phyloP scores from a whole-genome alignment of 2,329 filamentous ascomycete genomes.

The Epicoccum nigrum region DNA sequence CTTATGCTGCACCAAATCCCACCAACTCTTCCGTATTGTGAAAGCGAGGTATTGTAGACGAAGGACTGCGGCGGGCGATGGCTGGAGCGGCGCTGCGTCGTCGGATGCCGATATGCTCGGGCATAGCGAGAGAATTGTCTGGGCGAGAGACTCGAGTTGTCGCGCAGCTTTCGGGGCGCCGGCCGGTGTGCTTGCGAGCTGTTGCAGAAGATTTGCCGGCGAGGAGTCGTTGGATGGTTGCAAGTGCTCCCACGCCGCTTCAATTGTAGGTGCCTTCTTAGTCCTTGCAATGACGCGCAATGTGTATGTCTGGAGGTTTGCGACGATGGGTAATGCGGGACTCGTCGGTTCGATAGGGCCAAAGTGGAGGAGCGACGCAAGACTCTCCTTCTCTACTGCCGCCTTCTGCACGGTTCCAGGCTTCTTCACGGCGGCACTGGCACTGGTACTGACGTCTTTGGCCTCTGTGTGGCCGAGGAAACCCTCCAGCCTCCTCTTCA shows the following conservation, averaged over 20 bases:
- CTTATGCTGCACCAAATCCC: slow-evolving; percentile 66
- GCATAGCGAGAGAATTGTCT: slow-evolving; percentile 68
- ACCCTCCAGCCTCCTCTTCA: slow-evolving; percentile 68
- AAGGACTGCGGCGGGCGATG: slow-evolving; percentile 64
- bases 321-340: slow-evolving; percentile 59
- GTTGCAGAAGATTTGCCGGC: slow-evolving; percentile 63
- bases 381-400: slow-evolving; percentile 51
- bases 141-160: slow-evolving; percentile 70
- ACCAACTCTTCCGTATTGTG: slow-evolving; percentile 67
- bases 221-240: slow-evolving; percentile 61
- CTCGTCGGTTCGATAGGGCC: slow-evolving; percentile 47
- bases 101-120: slow-evolving; percentile 70
- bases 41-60: slow-evolving; percentile 70
- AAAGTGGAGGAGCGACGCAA: slow-evolving; percentile 69
- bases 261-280: slow-evolving; percentile 65
- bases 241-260: slow-evolving; percentile 63
- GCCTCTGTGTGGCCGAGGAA: slow-evolving; percentile 25
- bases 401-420: slow-evolving; percentile 35
- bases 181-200: slow-evolving; percentile 56
- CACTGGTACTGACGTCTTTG: slow-evolving; percentile 1
- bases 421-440: slow-evolving; percentile 9
- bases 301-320: slow-evolving; percentile 68
- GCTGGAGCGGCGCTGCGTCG: slow-evolving; percentile 65
- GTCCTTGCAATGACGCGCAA: slow-evolving; percentile 67
- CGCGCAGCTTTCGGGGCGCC: slow-evolving; percentile 62